phyloP scores from a whole-genome alignment of 331 rosid genomes.

The Malus hybrid region DNA sequence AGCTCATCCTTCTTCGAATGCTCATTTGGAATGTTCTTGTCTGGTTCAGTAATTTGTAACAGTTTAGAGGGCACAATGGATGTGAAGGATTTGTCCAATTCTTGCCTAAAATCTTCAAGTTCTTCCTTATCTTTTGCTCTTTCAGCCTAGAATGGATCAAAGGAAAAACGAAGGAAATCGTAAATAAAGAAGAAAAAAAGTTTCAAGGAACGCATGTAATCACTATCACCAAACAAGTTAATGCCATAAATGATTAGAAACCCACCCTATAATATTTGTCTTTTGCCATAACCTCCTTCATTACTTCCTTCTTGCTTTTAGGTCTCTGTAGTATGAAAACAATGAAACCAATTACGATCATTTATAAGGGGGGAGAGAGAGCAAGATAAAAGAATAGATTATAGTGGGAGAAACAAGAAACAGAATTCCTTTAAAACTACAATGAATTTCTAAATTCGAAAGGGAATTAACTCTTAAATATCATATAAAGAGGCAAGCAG shows the following conservation, averaged over 20 bases:
- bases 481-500: too few species aligned
- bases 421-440: neutral
- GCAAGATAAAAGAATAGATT: neutral
- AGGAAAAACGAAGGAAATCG: conserved; percentile 2
- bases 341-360: conserved; percentile 13
- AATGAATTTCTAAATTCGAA: neutral
- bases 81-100: conserved; percentile 61
- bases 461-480: neutral
- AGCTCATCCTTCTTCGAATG: conserved; percentile 31
- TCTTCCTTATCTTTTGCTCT: conserved; percentile 86
- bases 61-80: conserved; percentile 53
- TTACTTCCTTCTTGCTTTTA: conserved; percentile 86
- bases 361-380: neutral
- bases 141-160: conserved; percentile 56
- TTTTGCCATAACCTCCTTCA: conserved; percentile 68
- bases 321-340: conserved; percentile 45
- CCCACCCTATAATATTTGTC: conserved; percentile 74
- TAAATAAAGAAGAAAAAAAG: neutral
- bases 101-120: conserved; percentile 59
- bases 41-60: conserved; percentile 38
- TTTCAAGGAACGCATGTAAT: neutral
- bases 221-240: neutral
- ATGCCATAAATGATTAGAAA: conserved; percentile 1
- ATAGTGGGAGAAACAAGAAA: neutral
- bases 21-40: conserved; percentile 39